Conservation (phyloP, 305 asterid genomes). For the Fraxinus dipetala region DNA sequence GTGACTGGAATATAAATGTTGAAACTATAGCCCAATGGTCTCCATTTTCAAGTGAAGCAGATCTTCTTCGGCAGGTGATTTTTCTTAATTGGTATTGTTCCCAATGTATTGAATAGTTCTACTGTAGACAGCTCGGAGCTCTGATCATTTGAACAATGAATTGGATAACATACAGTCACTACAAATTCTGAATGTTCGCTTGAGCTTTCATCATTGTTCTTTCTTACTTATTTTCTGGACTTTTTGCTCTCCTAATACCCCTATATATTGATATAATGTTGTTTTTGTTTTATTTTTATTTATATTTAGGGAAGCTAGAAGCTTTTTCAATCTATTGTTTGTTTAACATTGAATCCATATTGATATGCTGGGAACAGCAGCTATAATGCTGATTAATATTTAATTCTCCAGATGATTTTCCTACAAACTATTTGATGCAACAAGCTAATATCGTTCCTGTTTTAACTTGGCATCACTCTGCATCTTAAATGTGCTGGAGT, state of each 20-base stretch:
- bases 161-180: not conserved
- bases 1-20: conserved; percentile 70
- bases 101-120: not conserved
- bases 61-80: conserved; percentile 75
- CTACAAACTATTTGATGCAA: not conserved
- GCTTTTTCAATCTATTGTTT: not conserved
- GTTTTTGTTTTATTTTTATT: not conserved
- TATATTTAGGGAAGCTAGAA: not conserved
- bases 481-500: not conserved
- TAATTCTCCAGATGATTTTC: not conserved
- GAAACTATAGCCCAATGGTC: conserved; percentile 82
- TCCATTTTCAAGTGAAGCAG: conserved; percentile 77
- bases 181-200: not conserved
- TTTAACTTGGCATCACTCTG: not conserved
- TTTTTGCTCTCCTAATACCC: not conserved
- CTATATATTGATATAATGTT: not conserved
- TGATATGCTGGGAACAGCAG: not conserved
- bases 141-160: conserved; percentile 5
- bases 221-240: not conserved
- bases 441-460: not conserved
- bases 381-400: not conserved
- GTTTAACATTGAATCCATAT: not conserved
- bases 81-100: conserved; percentile 10
- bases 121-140: not conserved
- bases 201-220: not conserved